These are phyloP conservation scores for Verbascum thapsus DNA, from an alignment of 257 asterid genomes.

Conservation along the genomic window DNA sequence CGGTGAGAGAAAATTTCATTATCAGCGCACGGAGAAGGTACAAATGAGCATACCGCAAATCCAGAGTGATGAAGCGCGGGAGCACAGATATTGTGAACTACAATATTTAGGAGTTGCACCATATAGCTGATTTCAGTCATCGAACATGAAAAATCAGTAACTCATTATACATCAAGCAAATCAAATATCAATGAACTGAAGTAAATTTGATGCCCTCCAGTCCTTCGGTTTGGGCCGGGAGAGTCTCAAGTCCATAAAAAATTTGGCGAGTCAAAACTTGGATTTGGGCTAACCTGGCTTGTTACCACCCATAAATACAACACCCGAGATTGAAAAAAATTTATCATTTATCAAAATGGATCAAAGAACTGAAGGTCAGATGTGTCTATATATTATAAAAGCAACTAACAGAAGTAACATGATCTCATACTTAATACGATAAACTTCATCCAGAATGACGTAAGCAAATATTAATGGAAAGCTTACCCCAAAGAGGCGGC, in stretches of 20 bases:
- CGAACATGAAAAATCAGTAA: conserved; percentile 30
- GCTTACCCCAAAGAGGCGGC: conserved; percentile 89
- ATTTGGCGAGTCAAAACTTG: too few species aligned
- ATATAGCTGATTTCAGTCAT: conserved; percentile 62
- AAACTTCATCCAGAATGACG: conserved; percentile 25
- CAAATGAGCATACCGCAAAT: conserved; percentile 77
- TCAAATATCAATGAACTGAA: conserved; percentile 17
- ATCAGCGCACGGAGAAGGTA: conserved; percentile 13
- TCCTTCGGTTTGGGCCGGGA: too few species aligned
- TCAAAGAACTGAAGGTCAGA: conserved; percentile 23
- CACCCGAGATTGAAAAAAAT: background rate
- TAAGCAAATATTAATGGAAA: conserved; percentile 22
- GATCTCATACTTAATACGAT: conserved; percentile 14
- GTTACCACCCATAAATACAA: too few species aligned
- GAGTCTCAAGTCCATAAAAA: too few species aligned
- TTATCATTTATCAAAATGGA: conserved; percentile 13
- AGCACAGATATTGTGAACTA: conserved; percentile 69
- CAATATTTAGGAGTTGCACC: conserved; percentile 91
- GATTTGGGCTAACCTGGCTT: too few species aligned
- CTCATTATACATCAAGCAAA: conserved; percentile 21
- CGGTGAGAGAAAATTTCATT: conserved; percentile 9
- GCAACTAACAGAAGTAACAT: conserved; percentile 10
- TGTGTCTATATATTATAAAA: conserved; percentile 15
- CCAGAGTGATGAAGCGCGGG: conserved; percentile 98
- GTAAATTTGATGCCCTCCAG: background rate